Base-by-base conservation (phyloP, 2,329 filamentous ascomycete genomes). In the Microdochium trichocladiopsis region DNA sequence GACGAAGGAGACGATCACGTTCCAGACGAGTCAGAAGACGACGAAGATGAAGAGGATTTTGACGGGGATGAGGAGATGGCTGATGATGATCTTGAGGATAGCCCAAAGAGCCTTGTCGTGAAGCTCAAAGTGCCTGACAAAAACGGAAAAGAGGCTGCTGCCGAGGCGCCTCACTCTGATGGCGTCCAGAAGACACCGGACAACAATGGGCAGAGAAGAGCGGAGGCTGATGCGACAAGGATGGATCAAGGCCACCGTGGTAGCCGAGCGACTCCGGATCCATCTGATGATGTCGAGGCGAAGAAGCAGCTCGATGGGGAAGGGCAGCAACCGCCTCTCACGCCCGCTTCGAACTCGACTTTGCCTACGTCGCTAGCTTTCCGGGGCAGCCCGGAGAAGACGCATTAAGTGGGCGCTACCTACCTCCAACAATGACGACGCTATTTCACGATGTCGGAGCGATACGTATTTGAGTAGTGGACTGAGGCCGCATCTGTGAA, bases 1-100 rank as follows among this genome's bases (percentile, higher is more conserved):
- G 88, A 91, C 53, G 87, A 87, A 53, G 84, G 87, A 36, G 80
- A 90, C 52, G 81, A 85, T 5, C 84, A 88, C 50, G 76, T 86
- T 18, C 79, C 82, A 0, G 75, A 81, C 50, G 80, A 79, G 47
- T 73, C 74, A 3, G 81, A 84, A 33, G 73, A 80, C 6, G 83
- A 80, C 8, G 83, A 85, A 2, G 72, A 74, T 4, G 80, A 81
- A 25, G 76, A 82, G 1, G 74, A 79, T 16, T 72, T 76, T n/a
- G 79, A 83, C 37, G 80, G 82, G 51, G 77, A 78, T 12, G 78
- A 78, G 37, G 71, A 72, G 36, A 76, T 82, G 63, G 73, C 73
- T 11, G 79, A 84, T 37, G 79, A 79, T 22, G 75, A 79, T 48
- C 61, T 77, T 45, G 69, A 74, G 36, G 69, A 72, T 21, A 68